phyloP scores from a whole-genome alignment of 805 yeast genomes.

The Yamadazyma paraphyllophila region DNA sequence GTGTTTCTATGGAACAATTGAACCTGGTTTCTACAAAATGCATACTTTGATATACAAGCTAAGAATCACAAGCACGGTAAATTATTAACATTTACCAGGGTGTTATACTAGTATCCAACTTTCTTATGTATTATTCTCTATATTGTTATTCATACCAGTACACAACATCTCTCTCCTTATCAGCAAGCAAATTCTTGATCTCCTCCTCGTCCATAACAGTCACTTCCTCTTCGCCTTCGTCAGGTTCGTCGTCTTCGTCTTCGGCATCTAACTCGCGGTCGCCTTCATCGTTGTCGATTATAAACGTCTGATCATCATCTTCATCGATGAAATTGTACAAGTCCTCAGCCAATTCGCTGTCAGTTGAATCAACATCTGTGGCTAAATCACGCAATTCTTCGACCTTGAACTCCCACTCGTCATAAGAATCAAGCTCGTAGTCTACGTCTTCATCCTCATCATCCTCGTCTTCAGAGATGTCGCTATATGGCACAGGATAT shows the following conservation, averaged over 20 bases:
- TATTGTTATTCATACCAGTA: slow-evolving; percentile 10
- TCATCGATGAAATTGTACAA: slow-evolving; percentile 15
- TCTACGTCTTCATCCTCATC: slow-evolving; percentile 13
- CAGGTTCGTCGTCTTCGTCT: slow-evolving; percentile 7
- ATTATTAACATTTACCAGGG: too few relatives aligned
- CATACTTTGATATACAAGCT: too few relatives aligned
- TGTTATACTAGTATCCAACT: too few relatives aligned
- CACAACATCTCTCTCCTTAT: slow-evolving; percentile 6
- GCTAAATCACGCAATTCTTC: slow-evolving; percentile 15
- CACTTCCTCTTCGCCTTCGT: background rate
- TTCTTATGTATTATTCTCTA: background rate
- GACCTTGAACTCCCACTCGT: slow-evolving; percentile 20
- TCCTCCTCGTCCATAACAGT: slow-evolving; percentile 8
- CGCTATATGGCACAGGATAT: background rate
- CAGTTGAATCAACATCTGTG: slow-evolving; percentile 17
- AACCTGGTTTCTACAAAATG: too few relatives aligned
- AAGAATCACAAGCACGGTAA: too few relatives aligned
- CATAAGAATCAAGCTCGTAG: slow-evolving; percentile 15
- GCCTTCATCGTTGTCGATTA: slow-evolving; percentile 9
- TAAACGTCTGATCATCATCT: slow-evolving; percentile 20
- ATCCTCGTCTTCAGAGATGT: background rate
- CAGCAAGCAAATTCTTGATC: slow-evolving; percentile 6
- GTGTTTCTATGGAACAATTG: too few relatives aligned
- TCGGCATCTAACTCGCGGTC: background rate
- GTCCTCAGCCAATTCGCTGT: slow-evolving; percentile 11